Evolutionary conservation across 129 eudicot genomes (phyloP), one percentile per base, ranked within the genome.

Genomic region (Lactuca sativa): DNA sequence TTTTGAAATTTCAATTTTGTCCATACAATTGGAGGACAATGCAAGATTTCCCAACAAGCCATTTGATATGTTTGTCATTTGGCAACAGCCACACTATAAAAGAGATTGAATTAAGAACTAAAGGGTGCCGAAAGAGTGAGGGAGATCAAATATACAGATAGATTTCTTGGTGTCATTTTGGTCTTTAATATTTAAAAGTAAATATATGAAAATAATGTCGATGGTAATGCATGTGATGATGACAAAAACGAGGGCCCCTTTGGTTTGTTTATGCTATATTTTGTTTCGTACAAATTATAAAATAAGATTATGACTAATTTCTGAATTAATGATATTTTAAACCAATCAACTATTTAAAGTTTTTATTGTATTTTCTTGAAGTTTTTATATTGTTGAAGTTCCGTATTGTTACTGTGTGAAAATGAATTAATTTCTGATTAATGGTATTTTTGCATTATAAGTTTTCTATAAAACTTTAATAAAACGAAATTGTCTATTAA

Each of bases 21-120:
- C 65, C 64, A 40, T 38, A 57, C 52, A 3, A 12, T 44, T 44
- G n/a, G 53, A 66, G 41, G 13, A 59, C 7, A 43, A 33, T 74
- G 67, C 25, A 44, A 48, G 34, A 58, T 13, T 65, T 74, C 72
- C 64, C 73, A 66, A 74, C 73, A 65, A 74, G 66, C 72, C 67
- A 56, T 74, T 43, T 65, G 72, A 64, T 73, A 44, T 75, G 73
- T 75, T 67, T 75, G 67, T 66, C 62, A 75, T 66, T 49, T 75
- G 59, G 74, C 47, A 37, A 69, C 64, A 55, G 30, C 51, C 37
- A 37, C 21, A 18, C 44, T 56, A 66, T 66, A 66, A 54, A 38
- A 56, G 73, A 43, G 14, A 61, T 11, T 49, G 61, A 49, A 61
- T 62, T 14, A 32, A 69, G 17, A 37, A 47, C 33, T 43, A 64